Evolutionary conservation across 208 protist species (phyloP).

Genomic region (Phytomonas serpens): DNA sequence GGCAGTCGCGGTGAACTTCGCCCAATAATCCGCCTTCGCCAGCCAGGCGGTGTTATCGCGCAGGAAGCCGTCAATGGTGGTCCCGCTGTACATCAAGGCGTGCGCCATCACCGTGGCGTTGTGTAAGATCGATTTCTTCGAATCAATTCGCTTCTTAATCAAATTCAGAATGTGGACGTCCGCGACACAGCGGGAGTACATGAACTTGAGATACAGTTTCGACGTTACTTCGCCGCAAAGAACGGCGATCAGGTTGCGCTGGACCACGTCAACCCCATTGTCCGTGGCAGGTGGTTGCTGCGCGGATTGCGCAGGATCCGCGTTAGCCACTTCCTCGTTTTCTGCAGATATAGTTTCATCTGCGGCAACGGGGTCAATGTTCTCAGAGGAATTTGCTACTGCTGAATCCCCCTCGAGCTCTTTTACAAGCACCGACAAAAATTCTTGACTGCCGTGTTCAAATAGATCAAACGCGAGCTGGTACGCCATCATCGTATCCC

Average conservation of each 20-base stretch:
- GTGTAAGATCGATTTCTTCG: constrained; percentile 77
- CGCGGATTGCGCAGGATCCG: constrained; percentile 5
- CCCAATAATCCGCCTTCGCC: constrained; percentile 93
- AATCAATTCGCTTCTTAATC: constrained; percentile 89
- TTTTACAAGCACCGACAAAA: constrained; percentile 54
- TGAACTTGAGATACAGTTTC: constrained; percentile 92
- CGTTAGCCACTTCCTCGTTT: constrained; percentile 13
- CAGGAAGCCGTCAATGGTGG: constrained; percentile 97
- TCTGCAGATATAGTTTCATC: constrained; percentile 10
- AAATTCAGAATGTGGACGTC: constrained; percentile 94
- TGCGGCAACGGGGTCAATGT: background rate
- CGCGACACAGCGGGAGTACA: constrained; percentile 91
- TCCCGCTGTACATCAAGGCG: constrained; percentile 97
- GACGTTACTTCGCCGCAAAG: constrained; percentile 88
- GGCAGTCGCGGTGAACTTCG: constrained; percentile 96
- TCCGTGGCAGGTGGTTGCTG: background rate
- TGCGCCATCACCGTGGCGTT: constrained; percentile 94
- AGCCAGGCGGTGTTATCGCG: constrained; percentile 97
- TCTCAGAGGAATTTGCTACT: background rate
- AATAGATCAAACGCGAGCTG: constrained; percentile 88
- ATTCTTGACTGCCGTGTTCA: constrained; percentile 82
- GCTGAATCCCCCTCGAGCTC: constrained; percentile 25
- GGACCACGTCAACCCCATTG: background rate
- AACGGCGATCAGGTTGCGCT: constrained; percentile 60
- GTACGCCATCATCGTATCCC: constrained; percentile 55